Base-by-base conservation (phyloP, 2,329 filamentous ascomycete genomes). In the Ceratocystis alfenasii region DNA sequence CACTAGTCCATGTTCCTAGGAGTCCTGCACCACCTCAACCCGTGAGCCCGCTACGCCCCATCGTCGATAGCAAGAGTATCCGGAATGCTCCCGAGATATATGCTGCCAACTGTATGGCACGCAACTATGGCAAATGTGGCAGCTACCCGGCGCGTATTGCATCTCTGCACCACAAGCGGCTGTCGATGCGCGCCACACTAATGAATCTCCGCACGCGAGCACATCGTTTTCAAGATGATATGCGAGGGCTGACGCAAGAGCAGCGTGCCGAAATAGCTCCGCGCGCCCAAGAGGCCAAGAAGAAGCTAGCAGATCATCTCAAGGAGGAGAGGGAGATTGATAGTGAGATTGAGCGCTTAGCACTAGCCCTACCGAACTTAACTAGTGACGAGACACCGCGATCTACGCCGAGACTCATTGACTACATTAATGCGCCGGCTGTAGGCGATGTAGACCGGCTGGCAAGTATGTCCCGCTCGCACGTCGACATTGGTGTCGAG, bases 31-130 rank as follows among this genome's bases (percentile, higher is more conserved):
- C 28, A 17, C 12, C 25, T 12, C 53, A n/a, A 60, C 65, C 67
- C 57, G 75, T 74, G 67, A 86, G 83, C 64, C 91, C 89, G 15
- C 91, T 90, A 10, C 93, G 90, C 74, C 84, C 89, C 30, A 82
- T 82, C 60, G 82, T 95, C 70, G 88, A 96, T 77, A 82, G 95
- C 73, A 93, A 90, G 74, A 87, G 94, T 77, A 96, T 99, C 74
- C 91, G 92, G 67, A 83, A 90, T 72, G 89, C 95, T 75, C 84
- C 88, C 17, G 83, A 87, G 15, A 81, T 95, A 17, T 89, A 96
- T 78, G 83, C 88, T 70, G 80, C 87, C 70, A 97, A 95, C 73
- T 95, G 90, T 76, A 74, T 87, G 68, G 87, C 91, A 70, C 86
- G 94, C 70, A 96, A 96, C 74, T 96, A 96, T 77, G 80, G 74